These are phyloP conservation scores for Endotrypanum monterogeii DNA, from an alignment of 208 protist species.

Conservation along the genomic window DNA sequence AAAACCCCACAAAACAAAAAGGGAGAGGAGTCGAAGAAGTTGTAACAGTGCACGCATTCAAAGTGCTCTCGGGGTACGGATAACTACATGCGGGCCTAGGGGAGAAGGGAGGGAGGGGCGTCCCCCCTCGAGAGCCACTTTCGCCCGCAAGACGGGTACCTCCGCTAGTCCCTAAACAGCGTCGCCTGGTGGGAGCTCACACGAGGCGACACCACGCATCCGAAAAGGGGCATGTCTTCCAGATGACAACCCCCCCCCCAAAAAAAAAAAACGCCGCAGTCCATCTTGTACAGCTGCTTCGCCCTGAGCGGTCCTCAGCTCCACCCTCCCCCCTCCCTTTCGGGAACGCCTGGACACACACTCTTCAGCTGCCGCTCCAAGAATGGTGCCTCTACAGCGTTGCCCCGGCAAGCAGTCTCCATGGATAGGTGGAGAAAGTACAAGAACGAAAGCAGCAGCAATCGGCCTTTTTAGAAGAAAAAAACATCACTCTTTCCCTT, in stretches of 20 bases:
- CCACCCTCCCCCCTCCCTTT: neutral
- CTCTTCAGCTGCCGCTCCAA: neutral
- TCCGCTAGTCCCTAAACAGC: neutral
- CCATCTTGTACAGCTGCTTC: neutral
- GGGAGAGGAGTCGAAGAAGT: neutral
- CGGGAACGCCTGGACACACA: no score
- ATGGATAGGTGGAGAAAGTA: neutral
- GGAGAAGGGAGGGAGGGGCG: neutral
- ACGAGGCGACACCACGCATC: neutral
- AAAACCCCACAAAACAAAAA: neutral
- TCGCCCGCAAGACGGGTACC: neutral
- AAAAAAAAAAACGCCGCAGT: neutral
- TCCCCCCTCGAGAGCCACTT: neutral
- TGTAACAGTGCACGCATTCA: neutral
- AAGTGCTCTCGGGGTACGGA: neutral
- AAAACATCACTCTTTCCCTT: no score
- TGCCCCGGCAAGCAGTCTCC: neutral
- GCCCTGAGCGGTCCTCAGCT: neutral
- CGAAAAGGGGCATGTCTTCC: neutral
- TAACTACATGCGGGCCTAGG: neutral
- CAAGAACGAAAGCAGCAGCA: neutral
- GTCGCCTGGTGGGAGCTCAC: neutral
- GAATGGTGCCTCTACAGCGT: neutral
- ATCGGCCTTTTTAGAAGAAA: neutral
- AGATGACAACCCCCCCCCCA: neutral